Conservation (phyloP, 2,329 filamentous ascomycete genomes). For the Tolypocladium tropicale region DNA sequence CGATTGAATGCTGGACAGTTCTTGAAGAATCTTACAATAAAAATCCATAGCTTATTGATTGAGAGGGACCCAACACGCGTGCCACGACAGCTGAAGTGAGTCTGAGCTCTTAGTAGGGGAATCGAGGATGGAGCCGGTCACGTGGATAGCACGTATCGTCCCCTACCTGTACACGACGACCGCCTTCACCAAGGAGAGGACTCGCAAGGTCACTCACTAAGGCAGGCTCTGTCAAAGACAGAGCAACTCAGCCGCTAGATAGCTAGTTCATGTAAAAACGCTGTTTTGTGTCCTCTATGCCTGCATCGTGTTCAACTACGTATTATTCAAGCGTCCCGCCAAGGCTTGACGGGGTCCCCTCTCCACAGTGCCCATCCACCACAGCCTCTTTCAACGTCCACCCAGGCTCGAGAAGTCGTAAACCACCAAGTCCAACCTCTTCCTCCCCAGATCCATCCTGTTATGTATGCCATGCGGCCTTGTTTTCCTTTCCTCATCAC, state of each 20-base stretch:
- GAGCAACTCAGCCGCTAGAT: background rate
- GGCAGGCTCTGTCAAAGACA: too few relatives aligned
- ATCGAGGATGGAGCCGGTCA: background rate
- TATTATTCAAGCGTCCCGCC: slow-evolving; percentile 15
- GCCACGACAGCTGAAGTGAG: background rate
- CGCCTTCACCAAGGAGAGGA: background rate
- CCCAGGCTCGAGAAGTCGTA: background rate
- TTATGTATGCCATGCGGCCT: background rate
- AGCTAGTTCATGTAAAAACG: background rate
- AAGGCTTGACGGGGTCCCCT: slow-evolving; percentile 4
- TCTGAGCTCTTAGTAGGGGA: background rate
- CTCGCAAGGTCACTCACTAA: too few relatives aligned
- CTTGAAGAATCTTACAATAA: background rate
- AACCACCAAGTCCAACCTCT: background rate
- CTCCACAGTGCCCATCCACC: background rate
- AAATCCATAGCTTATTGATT: too few relatives aligned
- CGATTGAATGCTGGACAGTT: too few relatives aligned
- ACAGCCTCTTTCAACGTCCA: background rate
- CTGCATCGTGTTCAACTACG: slow-evolving; percentile 12
- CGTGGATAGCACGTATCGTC: background rate
- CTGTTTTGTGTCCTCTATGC: slow-evolving; percentile 9
- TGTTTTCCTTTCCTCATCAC: background rate
- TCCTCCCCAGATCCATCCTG: background rate
- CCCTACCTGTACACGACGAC: background rate
- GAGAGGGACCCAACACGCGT: too few relatives aligned